These are phyloP conservation scores for Pistacia atlantica DNA, from an alignment of 345 rosid genomes.

Conservation along the genomic window DNA sequence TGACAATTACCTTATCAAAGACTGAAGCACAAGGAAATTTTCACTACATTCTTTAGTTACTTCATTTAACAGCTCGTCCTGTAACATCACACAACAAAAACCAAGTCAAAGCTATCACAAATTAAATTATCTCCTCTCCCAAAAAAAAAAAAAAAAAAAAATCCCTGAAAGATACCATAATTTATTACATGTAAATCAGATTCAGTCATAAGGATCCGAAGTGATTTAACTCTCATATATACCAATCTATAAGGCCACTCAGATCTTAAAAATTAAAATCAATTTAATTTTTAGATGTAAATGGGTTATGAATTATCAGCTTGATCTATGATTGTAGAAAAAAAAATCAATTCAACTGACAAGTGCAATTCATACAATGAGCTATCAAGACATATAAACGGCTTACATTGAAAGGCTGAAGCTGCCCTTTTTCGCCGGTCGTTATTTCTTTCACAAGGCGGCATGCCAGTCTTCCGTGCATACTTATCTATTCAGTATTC, in stretches of 20 bases:
- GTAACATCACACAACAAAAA: slow-evolving; percentile 14
- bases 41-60: slow-evolving; percentile 58
- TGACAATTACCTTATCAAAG: slow-evolving; percentile 50
- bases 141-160: background rate
- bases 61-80: slow-evolving; percentile 64
- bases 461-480: slow-evolving; percentile 66
- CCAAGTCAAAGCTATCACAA: background rate
- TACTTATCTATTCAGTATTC: slow-evolving; percentile 5
- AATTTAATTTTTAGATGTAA: too few relatives aligned
- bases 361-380: background rate
- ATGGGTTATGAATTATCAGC: too few relatives aligned
- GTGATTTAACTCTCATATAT: too few relatives aligned
- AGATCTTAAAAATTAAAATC: too few relatives aligned
- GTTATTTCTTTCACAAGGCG: slow-evolving; percentile 58
- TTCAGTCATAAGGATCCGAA: too few relatives aligned
- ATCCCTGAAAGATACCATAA: background rate
- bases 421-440: slow-evolving; percentile 57
- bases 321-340: too few relatives aligned
- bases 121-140: background rate
- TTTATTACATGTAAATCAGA: too few relatives aligned
- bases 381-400: background rate
- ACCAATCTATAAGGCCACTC: too few relatives aligned
- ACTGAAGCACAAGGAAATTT: slow-evolving; percentile 59
- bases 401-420: slow-evolving; percentile 56
- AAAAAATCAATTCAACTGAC: too few relatives aligned